phyloP scores from a whole-genome alignment of 192 early-diverging fungal genomes.

The Cladochytrium replicatum region DNA sequence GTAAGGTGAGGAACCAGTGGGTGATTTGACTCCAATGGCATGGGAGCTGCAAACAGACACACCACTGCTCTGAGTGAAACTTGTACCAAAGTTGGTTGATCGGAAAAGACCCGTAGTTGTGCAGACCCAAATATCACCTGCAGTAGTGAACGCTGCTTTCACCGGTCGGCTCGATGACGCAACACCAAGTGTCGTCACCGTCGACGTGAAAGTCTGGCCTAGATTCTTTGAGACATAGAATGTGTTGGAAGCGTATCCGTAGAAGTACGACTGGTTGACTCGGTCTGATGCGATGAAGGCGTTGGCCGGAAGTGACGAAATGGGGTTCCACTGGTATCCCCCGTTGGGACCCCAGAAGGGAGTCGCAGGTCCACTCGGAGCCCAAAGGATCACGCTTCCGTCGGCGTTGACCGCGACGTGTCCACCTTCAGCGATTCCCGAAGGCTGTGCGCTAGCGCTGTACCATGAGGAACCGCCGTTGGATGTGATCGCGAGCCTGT shows the following conservation, averaged over 20 bases:
- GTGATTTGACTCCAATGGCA: constrained; percentile 4
- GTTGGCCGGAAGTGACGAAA: not conserved
- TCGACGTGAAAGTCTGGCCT: constrained; percentile 6
- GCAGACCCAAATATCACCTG: constrained; percentile 16
- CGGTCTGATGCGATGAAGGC: constrained; percentile 16
- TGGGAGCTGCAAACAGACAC: not conserved
- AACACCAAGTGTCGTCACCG: constrained; percentile 1
- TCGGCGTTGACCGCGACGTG: constrained; percentile 5
- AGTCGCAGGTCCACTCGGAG: not conserved
- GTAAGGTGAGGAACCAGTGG: constrained; percentile 1
- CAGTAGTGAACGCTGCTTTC: constrained; percentile 18
- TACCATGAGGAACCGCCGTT: constrained; percentile 3
- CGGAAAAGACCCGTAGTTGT: constrained; percentile 3
- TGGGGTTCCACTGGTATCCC: not conserved
- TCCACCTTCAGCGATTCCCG: constrained; percentile 5
- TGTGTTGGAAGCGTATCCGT: constrained; percentile 10
- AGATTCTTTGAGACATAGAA: constrained; percentile 9
- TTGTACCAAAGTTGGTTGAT: constrained; percentile 3
- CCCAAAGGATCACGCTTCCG: constrained; percentile 1
- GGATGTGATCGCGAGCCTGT: not conserved
- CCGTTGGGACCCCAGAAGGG: not conserved
- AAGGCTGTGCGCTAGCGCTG: not conserved
- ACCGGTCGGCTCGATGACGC: constrained; percentile 12
- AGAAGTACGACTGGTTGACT: constrained; percentile 14
- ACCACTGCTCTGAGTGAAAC: constrained; percentile 1